These are phyloP conservation scores for Eucalyptus lansdowneana DNA, from an alignment of 345 rosid genomes.

Conservation along the genomic window DNA sequence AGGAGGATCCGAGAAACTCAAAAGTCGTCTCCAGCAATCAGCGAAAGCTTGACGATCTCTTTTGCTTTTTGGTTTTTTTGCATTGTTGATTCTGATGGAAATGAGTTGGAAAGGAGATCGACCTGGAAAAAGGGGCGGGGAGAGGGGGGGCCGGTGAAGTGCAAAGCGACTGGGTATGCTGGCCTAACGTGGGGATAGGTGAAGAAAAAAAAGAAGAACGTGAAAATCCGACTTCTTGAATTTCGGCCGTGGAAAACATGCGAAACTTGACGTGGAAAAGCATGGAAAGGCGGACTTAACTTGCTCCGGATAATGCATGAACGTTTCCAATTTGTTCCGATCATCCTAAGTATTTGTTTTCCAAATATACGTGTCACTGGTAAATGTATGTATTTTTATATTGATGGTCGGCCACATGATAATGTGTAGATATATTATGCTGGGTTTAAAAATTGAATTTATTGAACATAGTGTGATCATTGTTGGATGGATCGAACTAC, in stretches of 20 bases:
- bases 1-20: not conserved
- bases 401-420: not conserved
- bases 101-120: not conserved
- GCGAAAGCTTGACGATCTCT: not conserved
- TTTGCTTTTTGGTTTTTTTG: not conserved
- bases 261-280: not conserved
- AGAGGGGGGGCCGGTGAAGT: too few species aligned
- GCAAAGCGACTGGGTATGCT: not conserved
- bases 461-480: too few species aligned
- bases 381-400: not conserved
- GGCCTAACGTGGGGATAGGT: not conserved
- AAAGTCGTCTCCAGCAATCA: not conserved
- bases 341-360: not conserved
- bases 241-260: not conserved
- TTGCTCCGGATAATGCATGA: not conserved
- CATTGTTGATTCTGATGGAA: not conserved
- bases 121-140: not conserved
- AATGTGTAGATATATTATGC: not conserved
- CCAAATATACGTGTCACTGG: rapidly evolving
- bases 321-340: not conserved
- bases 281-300: not conserved
- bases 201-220: not conserved
- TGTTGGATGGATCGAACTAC: not conserved
- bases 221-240: not conserved
- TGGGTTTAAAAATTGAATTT: too few species aligned